phyloP scores from a whole-genome alignment of 495 filamentous ascomycete species.

The Neurospora hispaniola region DNA sequence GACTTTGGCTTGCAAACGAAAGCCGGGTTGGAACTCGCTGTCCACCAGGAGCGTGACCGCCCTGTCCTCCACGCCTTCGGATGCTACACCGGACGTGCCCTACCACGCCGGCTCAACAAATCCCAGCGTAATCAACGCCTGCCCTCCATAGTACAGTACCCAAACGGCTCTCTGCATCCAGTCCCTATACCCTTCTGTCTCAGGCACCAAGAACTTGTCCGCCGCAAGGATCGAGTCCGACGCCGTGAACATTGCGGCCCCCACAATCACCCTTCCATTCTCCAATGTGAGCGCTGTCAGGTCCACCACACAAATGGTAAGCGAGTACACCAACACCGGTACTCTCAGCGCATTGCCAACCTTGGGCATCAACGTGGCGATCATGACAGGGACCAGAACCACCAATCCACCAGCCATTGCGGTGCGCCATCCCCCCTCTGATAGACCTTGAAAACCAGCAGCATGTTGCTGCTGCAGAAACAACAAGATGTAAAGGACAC shows the following conservation, averaged over 20 bases:
- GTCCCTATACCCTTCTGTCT: not conserved
- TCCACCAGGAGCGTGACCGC: not conserved
- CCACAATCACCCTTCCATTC: slow-evolving; percentile 6
- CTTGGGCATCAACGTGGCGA: slow-evolving; percentile 11
- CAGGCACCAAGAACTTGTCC: slow-evolving; percentile 13
- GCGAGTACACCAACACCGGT: slow-evolving; percentile 41
- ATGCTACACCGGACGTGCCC: not conserved
- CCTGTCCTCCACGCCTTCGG: too few species aligned
- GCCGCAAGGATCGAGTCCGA: slow-evolving; percentile 18
- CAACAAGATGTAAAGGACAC: slow-evolving; percentile 15
- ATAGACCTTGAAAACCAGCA: not conserved
- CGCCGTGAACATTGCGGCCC: slow-evolving; percentile 16
- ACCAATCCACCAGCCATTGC: slow-evolving; percentile 1
- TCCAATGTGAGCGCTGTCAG: slow-evolving; percentile 12
- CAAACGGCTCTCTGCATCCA: slow-evolving; percentile 22
- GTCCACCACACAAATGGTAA: slow-evolving; percentile 34
- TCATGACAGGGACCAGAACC: slow-evolving; percentile 4
- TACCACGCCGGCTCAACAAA: not conserved
- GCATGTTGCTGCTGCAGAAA: slow-evolving; percentile 3
- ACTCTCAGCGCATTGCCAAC: slow-evolving; percentile 29
- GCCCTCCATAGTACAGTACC: slow-evolving; percentile 20
- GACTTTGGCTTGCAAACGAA: not conserved
- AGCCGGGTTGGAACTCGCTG: not conserved
- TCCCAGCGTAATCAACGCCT: slow-evolving; percentile 19
- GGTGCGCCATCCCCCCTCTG: not conserved